phyloP scores from a whole-genome alignment of 2,329 filamentous ascomycete species.

The Gaeumannomyces sp. region DNA sequence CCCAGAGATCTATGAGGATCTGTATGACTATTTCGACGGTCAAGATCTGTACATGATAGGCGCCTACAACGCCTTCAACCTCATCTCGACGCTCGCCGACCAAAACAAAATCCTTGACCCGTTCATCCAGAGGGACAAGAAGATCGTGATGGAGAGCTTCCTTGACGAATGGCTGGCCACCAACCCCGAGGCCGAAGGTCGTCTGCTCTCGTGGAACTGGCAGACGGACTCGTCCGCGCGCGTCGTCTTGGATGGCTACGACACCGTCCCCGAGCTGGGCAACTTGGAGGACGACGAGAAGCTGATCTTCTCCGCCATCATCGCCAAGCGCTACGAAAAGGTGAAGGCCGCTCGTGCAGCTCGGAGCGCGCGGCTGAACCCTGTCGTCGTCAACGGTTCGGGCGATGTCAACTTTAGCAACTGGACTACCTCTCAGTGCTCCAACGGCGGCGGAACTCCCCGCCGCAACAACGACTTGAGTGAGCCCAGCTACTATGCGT shows the following conservation, averaged over 20 bases:
- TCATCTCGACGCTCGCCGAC: constrained; percentile 33
- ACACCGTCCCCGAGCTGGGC: neutral
- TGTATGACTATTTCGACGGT: constrained; percentile 43
- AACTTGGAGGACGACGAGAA: neutral
- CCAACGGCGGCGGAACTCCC: neutral
- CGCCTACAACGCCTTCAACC: constrained; percentile 41
- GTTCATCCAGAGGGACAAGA: constrained; percentile 15
- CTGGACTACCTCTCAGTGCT: neutral
- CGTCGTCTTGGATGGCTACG: neutral
- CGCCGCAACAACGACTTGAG: neutral
- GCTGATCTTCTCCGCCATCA: neutral
- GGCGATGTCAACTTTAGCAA: too few relatives aligned
- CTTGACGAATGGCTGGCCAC: constrained; percentile 27
- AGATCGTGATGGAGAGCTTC: constrained; percentile 24
- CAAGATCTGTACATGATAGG: constrained; percentile 41
- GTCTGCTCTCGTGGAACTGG: constrained; percentile 26
- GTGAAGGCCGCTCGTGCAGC: neutral
- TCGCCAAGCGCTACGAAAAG: neutral
- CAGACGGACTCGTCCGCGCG: constrained; percentile 9
- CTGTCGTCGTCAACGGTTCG: neutral
- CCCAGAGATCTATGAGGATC: constrained; percentile 20
- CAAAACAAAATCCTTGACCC: constrained; percentile 16
- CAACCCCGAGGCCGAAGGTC: constrained; percentile 22
- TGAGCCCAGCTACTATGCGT: neutral
- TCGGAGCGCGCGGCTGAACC: neutral